Percentiles rank a stretch among this genome's conserved stretches.
Evolutionary conservation across 202 grass and related monocot species (phyloP).

Genomic region (Eragrostis tef): DNA sequence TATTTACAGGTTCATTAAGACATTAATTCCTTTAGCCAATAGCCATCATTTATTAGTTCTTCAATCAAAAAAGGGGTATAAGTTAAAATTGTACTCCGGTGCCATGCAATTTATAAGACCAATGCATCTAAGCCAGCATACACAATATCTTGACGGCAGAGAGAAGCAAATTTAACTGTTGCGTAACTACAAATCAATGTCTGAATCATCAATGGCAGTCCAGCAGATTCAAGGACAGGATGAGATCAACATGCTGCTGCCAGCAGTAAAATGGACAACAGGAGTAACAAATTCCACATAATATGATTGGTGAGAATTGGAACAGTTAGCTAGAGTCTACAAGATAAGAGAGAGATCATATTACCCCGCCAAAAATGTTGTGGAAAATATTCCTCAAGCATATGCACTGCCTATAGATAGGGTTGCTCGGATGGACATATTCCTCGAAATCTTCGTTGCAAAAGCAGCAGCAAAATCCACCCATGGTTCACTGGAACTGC

Average conservation of each 20-base stretch:
- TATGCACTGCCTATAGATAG: constrained; percentile 76
- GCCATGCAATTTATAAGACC: background rate
- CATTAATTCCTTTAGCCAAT: background rate
- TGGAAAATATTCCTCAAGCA: constrained; percentile 82
- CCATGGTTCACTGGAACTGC: constrained; percentile 57
- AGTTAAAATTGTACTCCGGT: background rate
- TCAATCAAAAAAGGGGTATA: background rate
- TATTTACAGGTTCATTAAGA: too few relatives aligned
- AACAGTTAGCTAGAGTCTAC: constrained; percentile 11
- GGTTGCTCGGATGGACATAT: constrained; percentile 80
- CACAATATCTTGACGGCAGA: background rate
- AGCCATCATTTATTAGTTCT: background rate
- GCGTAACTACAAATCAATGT: background rate
- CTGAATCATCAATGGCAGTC: background rate
- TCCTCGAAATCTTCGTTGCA: constrained; percentile 81
- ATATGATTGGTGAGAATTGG: background rate
- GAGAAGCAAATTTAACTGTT: background rate
- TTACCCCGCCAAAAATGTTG: constrained; percentile 88
- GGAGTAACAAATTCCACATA: constrained; percentile 27
- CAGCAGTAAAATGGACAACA: background rate
- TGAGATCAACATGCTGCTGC: constrained; percentile 1
- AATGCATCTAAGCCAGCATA: background rate
- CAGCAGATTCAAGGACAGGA: constrained; percentile 8
- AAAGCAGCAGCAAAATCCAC: constrained; percentile 82
- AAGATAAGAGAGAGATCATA: constrained; percentile 32